Base-by-base conservation (phyloP, 495 filamentous ascomycete species). In the Hypoxylon lienhwacheense region DNA sequence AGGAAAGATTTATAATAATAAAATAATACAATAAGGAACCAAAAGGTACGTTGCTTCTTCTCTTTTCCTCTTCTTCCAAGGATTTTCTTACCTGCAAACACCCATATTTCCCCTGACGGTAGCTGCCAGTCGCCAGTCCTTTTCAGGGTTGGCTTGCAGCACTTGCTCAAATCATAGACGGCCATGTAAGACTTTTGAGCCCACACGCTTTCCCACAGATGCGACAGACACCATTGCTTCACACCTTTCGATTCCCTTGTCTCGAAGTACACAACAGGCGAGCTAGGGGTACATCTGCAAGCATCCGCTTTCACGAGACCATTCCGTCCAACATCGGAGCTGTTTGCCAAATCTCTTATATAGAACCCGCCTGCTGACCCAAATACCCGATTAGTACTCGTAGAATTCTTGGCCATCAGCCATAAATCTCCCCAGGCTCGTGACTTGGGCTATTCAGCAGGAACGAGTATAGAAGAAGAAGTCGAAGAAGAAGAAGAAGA, bases 241-340 rank as follows among this genome's bases (percentile, higher is more conserved):
- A 61, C 58, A 55, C 58, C 58, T 64, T 40, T 64, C 60, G 51
- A 53, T 64, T 57, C 55, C 60, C 49, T 57, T 59, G 60, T 59
- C 55, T 59, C 60, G 43, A 63, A 59, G 55, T 55, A 55, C 61
- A 64, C 55, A 59, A 61, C 61, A 66, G 51, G 31, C 59, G 58
- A 57, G 58, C 55, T 61, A 64, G 58, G 55, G 66, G 59, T 62
- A 67, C 64, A 66, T 58, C 68, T 71, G 70, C 70, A 68, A 63
- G 65, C 64, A 63, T 40, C 63, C 68, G 69, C 54, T 51, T 61
- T 68, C 70, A 72, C 72, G 68, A 71, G 72, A 71, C 72, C 70
- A 68, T 52, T 57, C 65, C 67, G 61, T 63, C 64, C 57, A 61
- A 67, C 58, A 59, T 53, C 64, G 44, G 54, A 62, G 49, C 54